Evolutionary conservation across 805 yeast species (phyloP).

Genomic region (Ogataea degrootiae): DNA sequence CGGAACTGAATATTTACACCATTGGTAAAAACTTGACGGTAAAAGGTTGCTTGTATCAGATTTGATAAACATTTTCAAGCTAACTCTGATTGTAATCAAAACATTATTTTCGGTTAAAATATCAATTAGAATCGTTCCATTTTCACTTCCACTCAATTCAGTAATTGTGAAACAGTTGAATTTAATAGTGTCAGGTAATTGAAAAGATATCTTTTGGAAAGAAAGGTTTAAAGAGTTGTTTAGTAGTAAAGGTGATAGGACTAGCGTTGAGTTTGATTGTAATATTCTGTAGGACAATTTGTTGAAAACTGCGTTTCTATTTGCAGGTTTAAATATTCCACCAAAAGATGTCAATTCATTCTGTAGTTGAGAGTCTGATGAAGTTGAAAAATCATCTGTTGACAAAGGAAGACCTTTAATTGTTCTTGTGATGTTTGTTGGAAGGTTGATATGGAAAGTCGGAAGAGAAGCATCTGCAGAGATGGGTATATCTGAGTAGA

Average conservation of each 20-base stretch:
- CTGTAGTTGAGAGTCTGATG: not conserved
- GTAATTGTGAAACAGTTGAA: slow-evolving; percentile 34
- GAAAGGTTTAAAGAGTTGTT: slow-evolving; percentile 31
- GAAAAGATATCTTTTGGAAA: slow-evolving; percentile 35
- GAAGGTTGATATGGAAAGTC: slow-evolving; percentile 2
- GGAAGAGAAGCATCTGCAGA: slow-evolving; percentile 7
- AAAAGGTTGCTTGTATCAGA: slow-evolving; percentile 5
- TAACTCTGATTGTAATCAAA: slow-evolving; percentile 45
- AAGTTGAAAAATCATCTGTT: slow-evolving; percentile 1
- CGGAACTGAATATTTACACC: slow-evolving; percentile 69
- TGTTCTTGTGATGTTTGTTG: slow-evolving; percentile 11
- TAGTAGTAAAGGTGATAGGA: slow-evolving; percentile 36
- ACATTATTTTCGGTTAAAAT: slow-evolving; percentile 47
- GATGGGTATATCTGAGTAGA: slow-evolving; percentile 9
- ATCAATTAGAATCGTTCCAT: slow-evolving; percentile 42
- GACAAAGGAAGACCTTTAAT: slow-evolving; percentile 6
- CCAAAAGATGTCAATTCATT: slow-evolving; percentile 10
- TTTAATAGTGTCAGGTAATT: slow-evolving; percentile 34
- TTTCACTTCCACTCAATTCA: slow-evolving; percentile 23
- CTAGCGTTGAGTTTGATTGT: slow-evolving; percentile 6
- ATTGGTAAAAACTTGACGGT: slow-evolving; percentile 36
- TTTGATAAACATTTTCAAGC: slow-evolving; percentile 38
- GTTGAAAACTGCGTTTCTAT: slow-evolving; percentile 10
- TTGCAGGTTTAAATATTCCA: slow-evolving; percentile 5
- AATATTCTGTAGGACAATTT: slow-evolving; percentile 12